These are phyloP conservation scores for Aspergillus heteromorphus DNA, from an alignment of 495 filamentous ascomycete species.

Conservation along the genomic window DNA sequence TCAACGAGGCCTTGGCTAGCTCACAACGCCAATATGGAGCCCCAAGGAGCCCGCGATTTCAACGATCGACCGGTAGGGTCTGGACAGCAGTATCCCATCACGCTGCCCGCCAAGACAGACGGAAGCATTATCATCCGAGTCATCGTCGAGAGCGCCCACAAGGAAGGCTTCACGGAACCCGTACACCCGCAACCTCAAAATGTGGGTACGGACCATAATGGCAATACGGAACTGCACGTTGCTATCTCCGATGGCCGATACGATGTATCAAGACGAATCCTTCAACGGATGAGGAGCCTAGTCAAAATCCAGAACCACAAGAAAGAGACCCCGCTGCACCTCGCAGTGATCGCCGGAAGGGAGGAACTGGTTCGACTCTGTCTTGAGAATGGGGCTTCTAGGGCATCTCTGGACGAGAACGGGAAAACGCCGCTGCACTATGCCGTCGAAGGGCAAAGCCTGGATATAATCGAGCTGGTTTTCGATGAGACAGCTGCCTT, in stretches of 20 bases:
- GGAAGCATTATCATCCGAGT: no score
- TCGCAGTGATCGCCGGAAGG: not conserved
- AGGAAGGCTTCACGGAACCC: not conserved
- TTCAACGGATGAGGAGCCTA: not conserved
- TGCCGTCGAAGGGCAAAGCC: not conserved
- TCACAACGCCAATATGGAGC: no score
- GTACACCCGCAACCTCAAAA: not conserved
- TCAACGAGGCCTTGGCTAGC: no score
- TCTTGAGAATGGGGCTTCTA: not conserved
- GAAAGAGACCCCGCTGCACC: not conserved
- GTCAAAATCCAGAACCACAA: not conserved
- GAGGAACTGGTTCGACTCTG: not conserved
- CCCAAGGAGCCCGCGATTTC: no score
- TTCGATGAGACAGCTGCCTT: not conserved
- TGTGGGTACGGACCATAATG: not conserved
- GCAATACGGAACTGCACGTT: slow-evolving; percentile 1
- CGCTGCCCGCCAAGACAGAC: no score
- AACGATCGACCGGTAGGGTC: not conserved
- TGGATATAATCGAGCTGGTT: not conserved
- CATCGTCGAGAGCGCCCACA: not conserved
- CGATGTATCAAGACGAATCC: not conserved
- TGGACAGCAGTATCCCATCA: not conserved
- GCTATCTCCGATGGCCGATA: not conserved
- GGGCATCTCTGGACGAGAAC: not conserved
- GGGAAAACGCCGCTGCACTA: not conserved